Evolutionary conservation across 768 basidiomycete species (phyloP), one percentile per base, ranked within the genome.

Genomic region (Russula dissimulans): DNA sequence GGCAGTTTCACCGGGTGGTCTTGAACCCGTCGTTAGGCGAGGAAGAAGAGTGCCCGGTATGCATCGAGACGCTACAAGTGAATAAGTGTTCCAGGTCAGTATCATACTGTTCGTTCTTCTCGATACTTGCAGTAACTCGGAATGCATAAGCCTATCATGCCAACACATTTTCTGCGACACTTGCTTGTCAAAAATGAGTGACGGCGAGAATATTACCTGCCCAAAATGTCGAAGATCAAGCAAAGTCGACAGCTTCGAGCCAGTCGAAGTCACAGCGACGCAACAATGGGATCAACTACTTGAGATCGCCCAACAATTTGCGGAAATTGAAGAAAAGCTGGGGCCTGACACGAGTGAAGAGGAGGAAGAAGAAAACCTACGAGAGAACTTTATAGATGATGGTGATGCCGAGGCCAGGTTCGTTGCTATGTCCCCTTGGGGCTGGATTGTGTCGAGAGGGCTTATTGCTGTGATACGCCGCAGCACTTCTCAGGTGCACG

Each of bases 271-370:
- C 65, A 77, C 75, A 17, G 77, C 78, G 26, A 66, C 68, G 29
- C 65, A 75, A 29, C 75, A 77, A 56, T 79, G 78, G 77, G 78
- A 80, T 63, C 68, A 66, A 17, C 64, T 80, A 14, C 67, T 77
- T 6, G 69, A 73, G 17, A 65, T 79, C 14, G 76, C 77, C 3
- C 68, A 71, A 45, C 68, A 68, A 10, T 79, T 74, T 73, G 72
- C 72, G 22, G 68, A 67, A 55, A 69, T 75, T 36, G 78, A 80
- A 61, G 63, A 62, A 3, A 66, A 70, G 49, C 68, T 73, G 34
- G 75, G 72, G 44, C 64, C 62, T 58, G 74, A 69, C n/a, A 75
- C 76, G 5, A 74, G 71, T 45, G 78, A 78, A 47, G 78, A 78
- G 61, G 77, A 76, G 59, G 72, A 61, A 9, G 76, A 77, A 56